These are phyloP conservation scores for Litsea cubeba DNA, from an alignment of 164 flowering plant genomes.

Conservation along the genomic window DNA sequence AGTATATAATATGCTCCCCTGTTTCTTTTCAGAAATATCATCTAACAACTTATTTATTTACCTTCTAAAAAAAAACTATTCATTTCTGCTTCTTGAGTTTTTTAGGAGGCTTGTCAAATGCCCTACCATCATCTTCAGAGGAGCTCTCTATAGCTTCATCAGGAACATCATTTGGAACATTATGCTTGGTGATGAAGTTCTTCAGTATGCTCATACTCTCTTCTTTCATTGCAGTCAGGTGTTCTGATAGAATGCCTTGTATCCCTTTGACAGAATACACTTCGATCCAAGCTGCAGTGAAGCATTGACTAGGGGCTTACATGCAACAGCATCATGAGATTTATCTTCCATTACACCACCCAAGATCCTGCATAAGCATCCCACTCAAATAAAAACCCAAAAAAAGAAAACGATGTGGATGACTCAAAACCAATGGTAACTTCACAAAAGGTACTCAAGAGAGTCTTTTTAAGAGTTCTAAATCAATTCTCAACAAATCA, in stretches of 20 bases:
- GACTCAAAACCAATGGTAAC: too few species aligned
- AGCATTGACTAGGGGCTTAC: conserved; percentile 32
- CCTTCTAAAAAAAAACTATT: not conserved
- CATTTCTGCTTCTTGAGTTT: conserved; percentile 32
- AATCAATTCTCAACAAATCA: too few species aligned
- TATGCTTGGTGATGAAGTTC: conserved; percentile 68
- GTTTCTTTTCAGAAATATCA: not conserved
- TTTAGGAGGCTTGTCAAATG: conserved; percentile 20
- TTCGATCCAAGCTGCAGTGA: conserved; percentile 60
- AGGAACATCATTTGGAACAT: conserved; percentile 73
- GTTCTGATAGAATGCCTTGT: conserved; percentile 47
- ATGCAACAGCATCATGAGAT: conserved; percentile 3
- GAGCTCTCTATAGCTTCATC: conserved; percentile 55
- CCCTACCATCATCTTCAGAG: conserved; percentile 48
- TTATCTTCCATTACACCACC: conserved; percentile 1
- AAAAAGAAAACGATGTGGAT: too few species aligned
- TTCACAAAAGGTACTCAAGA: too few species aligned
- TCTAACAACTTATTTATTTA: not conserved
- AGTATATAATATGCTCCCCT: not conserved
- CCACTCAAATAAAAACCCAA: too few species aligned
- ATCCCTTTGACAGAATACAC: conserved; percentile 22
- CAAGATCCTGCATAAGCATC: not conserved
- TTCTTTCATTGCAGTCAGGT: conserved; percentile 58
- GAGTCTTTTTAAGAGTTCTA: too few species aligned
- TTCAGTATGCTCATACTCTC: conserved; percentile 65